These are phyloP conservation scores for Heimioporus sp. DNA, from an alignment of 768 basidiomycete species.

Conservation along the genomic window DNA sequence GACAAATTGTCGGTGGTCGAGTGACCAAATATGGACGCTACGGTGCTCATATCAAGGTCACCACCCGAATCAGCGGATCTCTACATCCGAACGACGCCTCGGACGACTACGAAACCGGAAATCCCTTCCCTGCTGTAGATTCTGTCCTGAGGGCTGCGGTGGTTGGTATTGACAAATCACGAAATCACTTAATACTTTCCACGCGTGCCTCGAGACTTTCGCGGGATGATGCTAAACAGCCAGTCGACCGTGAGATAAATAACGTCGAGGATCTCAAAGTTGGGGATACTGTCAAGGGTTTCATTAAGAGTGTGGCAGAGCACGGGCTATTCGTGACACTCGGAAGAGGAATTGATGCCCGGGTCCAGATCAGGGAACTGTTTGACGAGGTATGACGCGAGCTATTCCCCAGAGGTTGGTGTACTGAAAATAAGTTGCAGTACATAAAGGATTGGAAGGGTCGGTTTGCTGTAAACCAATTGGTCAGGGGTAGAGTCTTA, in stretches of 20 bases:
- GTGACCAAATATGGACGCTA: constrained; percentile 69
- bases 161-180: constrained; percentile 61
- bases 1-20: constrained; percentile 79
- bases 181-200: constrained; percentile 74
- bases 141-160: constrained; percentile 71
- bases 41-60: constrained; percentile 78
- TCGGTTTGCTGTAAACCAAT: constrained; percentile 72
- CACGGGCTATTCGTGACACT: constrained; percentile 89
- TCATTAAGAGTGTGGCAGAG: constrained; percentile 83
- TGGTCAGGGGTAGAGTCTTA: constrained; percentile 84
- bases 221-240: constrained; percentile 43
- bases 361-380: constrained; percentile 90
- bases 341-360: constrained; percentile 80
- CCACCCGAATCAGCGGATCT: constrained; percentile 66
- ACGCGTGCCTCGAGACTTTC: constrained; percentile 71
- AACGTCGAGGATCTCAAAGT: constrained; percentile 58
- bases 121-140: constrained; percentile 58
- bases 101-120: constrained; percentile 71
- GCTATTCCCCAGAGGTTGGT: background rate
- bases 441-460: constrained; percentile 96
- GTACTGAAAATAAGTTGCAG: constrained; percentile 38
- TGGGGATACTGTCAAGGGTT: constrained; percentile 80
- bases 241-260: constrained; percentile 71
- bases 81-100: constrained; percentile 79
- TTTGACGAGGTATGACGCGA: constrained; percentile 68